Percentiles rank a stretch among this genome's conserved stretches.
Conservation (phyloP, 352 stramenopile species). For the Phytopythium ostracodes region DNA sequence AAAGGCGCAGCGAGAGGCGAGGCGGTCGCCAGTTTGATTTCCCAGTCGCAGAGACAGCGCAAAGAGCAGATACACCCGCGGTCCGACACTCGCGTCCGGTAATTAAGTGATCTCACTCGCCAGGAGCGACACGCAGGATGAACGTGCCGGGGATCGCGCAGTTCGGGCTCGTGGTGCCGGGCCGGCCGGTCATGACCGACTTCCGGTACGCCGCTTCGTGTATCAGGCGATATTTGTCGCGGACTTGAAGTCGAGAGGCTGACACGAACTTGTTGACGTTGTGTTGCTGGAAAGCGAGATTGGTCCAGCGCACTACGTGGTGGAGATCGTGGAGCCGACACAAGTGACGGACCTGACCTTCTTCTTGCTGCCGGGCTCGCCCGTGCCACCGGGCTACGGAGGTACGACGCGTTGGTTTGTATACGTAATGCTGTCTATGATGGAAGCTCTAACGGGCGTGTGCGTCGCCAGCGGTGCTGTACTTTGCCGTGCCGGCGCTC, state of each 20-base stretch:
- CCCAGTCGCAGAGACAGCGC: too few relatives aligned
- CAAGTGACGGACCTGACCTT: slow-evolving; percentile 71
- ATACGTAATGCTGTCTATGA: slow-evolving; percentile 7
- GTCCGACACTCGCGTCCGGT: too few relatives aligned
- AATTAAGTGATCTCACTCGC: background rate
- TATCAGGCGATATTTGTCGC: too few relatives aligned
- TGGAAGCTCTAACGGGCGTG: background rate
- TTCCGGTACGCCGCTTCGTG: slow-evolving; percentile 44
- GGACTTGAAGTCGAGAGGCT: too few relatives aligned
- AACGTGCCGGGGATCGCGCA: slow-evolving; percentile 27
- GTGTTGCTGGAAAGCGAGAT: slow-evolving; percentile 36
- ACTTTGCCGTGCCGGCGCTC: slow-evolving; percentile 62
- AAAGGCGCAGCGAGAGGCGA: background rate
- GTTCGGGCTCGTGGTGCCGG: slow-evolving; percentile 67
- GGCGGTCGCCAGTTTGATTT: background rate
- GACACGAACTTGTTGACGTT: too few relatives aligned
- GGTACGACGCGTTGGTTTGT: slow-evolving; percentile 17
- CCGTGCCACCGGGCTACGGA: slow-evolving; percentile 51
- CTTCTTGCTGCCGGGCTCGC: slow-evolving; percentile 62
- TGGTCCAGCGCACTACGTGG: slow-evolving; percentile 52
- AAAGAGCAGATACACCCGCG: too few relatives aligned
- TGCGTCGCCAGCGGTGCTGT: slow-evolving; percentile 45
- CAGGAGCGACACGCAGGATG: background rate
- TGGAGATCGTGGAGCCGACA: slow-evolving; percentile 52
- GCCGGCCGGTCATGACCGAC: slow-evolving; percentile 58